Conservation (phyloP, 1,139 yeast genomes). For the Nakaseomyces uthaithaninus region DNA sequence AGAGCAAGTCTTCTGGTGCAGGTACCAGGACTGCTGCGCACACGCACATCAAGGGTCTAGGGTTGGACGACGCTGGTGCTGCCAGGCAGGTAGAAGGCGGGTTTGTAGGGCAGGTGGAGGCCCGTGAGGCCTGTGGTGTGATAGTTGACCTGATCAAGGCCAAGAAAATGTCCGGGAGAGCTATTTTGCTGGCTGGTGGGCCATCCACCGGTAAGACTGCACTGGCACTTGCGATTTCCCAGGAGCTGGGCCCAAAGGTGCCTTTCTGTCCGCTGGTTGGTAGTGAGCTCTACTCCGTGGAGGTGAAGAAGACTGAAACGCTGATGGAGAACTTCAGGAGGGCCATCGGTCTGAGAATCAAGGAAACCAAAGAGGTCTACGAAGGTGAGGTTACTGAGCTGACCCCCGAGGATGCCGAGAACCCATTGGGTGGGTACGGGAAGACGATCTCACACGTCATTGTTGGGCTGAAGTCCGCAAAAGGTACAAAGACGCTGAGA, state of each 20-base stretch:
- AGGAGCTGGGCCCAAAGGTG: slow-evolving; percentile 95
- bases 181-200: slow-evolving; percentile 91
- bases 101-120: slow-evolving; percentile 88
- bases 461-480: slow-evolving; percentile 89
- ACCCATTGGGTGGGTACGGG: slow-evolving; percentile 96
- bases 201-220: slow-evolving; percentile 99
- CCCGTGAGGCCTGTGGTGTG: slow-evolving; percentile 96
- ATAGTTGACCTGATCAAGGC: slow-evolving; percentile 90
- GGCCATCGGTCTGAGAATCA: slow-evolving; percentile 91
- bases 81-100: slow-evolving; percentile 85
- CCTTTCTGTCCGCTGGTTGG: slow-evolving; percentile 99
- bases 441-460: slow-evolving; percentile 92
- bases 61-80: slow-evolving; percentile 80
- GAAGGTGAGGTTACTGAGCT: slow-evolving; percentile 97
- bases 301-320: slow-evolving; percentile 94
- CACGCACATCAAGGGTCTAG: slow-evolving; percentile 92
- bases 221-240: slow-evolving; percentile 88
- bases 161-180: slow-evolving; percentile 91
- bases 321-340: slow-evolving; percentile 96
- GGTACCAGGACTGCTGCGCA: slow-evolving; percentile 89
- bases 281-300: slow-evolving; percentile 89
- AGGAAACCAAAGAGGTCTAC: slow-evolving; percentile 95
- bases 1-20: slow-evolving; percentile 28
- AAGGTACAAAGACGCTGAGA: slow-evolving; percentile 88
- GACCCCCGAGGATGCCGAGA: slow-evolving; percentile 95